Base-by-base conservation (phyloP, 345 rosid species). In the Hypericum perforatum region DNA sequence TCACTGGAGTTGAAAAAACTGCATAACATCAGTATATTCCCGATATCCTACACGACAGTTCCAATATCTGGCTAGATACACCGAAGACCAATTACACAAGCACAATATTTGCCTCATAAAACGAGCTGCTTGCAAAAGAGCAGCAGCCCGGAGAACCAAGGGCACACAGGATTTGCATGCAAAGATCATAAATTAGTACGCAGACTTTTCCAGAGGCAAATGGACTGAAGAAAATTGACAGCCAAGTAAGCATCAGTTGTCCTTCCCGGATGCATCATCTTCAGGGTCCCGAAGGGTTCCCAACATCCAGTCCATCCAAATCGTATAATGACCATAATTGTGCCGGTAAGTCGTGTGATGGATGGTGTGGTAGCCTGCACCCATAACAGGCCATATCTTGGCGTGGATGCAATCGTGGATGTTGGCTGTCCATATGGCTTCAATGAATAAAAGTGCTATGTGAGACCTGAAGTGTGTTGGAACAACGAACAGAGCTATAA, bases 281-380 rank as follows among this genome's bases (percentile, higher is more conserved):
- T 49, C 42, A 16, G 98, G 98, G 16, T 85, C 85, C 0, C 64
- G 76, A 45, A 92, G 94, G 32, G 98, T 85, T 36, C 94, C 96
- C 5, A 78, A 80, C 95, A 92, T 77, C 96, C 96, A 88, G 67
- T 92, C 98, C 98, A 92, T 88, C 95, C 94, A 85, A 55, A 92
- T 75, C 7, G 98, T 92, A 43, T 82, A 92, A 55, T 92, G 98
- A 8, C 98, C 98, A 63, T 92, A 92, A 62, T 91, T 91, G 52
- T 91, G 98, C n/a, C 87, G 85, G 67, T 91, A 87, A 3, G 95
- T 87, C 2, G 90, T 88, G 66, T 92, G 98, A 61, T 92, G 98
- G 69, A 92, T 81, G 8, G 98, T 92, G 70, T 92, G 98, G 77
- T 85, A 83, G 32, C 96, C 98, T 41, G 98, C 95, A 13, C 98